Evolutionary conservation across 1,284 basidiomycete genomes (phyloP), one percentile per base, ranked within the genome.

Genomic region (Singerocomus inundabilis): DNA sequence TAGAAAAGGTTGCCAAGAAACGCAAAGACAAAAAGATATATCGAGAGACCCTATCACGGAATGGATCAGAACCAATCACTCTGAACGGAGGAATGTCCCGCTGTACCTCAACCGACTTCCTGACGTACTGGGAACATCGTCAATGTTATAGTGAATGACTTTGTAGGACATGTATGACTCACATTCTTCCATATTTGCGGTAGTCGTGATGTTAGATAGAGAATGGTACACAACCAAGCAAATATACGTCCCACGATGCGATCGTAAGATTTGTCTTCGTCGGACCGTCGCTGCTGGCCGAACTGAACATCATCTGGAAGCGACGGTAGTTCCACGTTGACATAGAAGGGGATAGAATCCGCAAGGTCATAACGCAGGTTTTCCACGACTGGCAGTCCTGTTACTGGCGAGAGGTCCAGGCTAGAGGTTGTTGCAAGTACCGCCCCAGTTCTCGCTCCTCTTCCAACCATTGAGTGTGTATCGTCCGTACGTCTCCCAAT

Each of bases 101-200:
- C 29, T 66, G 48, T 52, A 85, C 84, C 76, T 94, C 93, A 13
- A 95, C 90, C 16, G 93, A 96, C 72, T 93, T 92, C 52, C 94
- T 82, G 48, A 80, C 82, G 66, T 84, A 97, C 93, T 96, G 60
- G 12, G 34, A 15, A 26, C 33, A 46, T 12, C 10, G 13, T 53
- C 37, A 34, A 44, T 30, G 24, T 30, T 16, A 28, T 31, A 16
- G 44, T 28, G 49, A 49, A 50, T 36, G 49, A 32, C 34, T 30
- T 21, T 30, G 46, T 24, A 47, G 41, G n/a, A 50, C 30, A 35
- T 41, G 13, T 10, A 49, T n/a, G 7, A 83, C 91, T 70, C 65
- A 95, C 93, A 62, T 97, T 97, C 71, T 94, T 95, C 93, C 93
- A 97, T 56, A 98, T 96, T 69, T 97, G 94, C 26, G 94, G 94